Evolutionary conservation across 2,329 filamentous ascomycete species (phyloP).

Genomic region (Xylaria sp.): DNA sequence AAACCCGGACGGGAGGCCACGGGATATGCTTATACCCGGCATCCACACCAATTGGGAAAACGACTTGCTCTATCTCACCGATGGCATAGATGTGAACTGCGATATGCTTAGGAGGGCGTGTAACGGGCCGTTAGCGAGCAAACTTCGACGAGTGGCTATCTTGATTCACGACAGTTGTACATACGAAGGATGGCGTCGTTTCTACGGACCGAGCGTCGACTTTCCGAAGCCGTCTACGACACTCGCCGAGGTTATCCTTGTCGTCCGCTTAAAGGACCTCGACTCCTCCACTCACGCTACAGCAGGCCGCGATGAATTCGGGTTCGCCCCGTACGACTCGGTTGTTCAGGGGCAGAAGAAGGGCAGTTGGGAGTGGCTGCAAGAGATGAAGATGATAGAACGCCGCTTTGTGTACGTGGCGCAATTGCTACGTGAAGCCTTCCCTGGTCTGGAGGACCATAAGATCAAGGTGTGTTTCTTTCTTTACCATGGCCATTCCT

Average conservation of each 20-base stretch:
- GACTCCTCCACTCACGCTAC: neutral
- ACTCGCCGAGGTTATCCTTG: constrained; percentile 22
- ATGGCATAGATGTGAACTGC: constrained; percentile 20
- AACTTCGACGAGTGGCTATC: constrained; percentile 23
- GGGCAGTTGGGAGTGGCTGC: constrained; percentile 21
- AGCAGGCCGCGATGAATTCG: constrained; percentile 23
- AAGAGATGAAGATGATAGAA: constrained; percentile 26
- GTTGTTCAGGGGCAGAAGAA: constrained; percentile 8
- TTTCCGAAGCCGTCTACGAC: constrained; percentile 18
- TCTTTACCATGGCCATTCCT: neutral
- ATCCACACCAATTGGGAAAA: constrained; percentile 27
- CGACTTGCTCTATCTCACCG: constrained; percentile 27
- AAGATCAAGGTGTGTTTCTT: constrained; percentile 22
- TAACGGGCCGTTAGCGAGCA: constrained; percentile 17
- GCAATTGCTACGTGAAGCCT: constrained; percentile 22
- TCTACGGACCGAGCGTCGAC: constrained; percentile 21
- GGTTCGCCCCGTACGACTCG: constrained; percentile 24
- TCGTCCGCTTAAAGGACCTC: constrained; percentile 14
- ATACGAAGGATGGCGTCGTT: constrained; percentile 22
- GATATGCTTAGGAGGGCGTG: constrained; percentile 23
- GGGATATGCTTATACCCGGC: constrained; percentile 6
- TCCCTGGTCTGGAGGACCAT: constrained; percentile 17
- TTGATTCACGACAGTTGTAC: constrained; percentile 24
- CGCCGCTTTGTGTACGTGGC: constrained; percentile 24
- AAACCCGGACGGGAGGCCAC: constrained; percentile 10